Evolutionary conservation across 345 rosid species (phyloP).

Genomic region (Boechera stricta): DNA sequence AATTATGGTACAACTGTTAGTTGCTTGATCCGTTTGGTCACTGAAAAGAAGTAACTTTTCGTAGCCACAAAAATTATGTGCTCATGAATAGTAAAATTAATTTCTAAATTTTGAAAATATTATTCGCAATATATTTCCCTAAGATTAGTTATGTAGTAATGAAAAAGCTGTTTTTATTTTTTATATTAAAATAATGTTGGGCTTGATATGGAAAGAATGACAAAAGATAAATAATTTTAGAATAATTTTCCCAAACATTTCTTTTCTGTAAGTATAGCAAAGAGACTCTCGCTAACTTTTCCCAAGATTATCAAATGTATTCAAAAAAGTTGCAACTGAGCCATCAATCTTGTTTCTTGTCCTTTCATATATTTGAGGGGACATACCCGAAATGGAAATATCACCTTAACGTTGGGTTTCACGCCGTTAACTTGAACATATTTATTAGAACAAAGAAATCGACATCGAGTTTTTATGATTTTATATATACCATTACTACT

Average conservation of each 20-base stretch:
- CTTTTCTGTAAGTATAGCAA: background rate
- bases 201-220: conserved; percentile 19
- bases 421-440: no score
- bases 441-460: no score
- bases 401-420: no score
- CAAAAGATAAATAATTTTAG: background rate
- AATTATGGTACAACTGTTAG: background rate
- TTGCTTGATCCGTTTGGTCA: conserved; percentile 3
- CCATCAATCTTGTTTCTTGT: conserved; percentile 17
- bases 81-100: background rate
- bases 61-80: conserved; percentile 25
- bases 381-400: background rate
- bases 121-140: background rate
- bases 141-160: background rate
- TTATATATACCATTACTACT: no score
- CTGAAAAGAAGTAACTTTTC: background rate
- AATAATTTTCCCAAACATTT: background rate
- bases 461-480: no score
- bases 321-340: background rate
- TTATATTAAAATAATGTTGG: conserved; percentile 1
- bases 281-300: background rate
- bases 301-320: background rate
- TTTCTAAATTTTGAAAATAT: background rate
- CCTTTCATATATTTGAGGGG: conserved; percentile 28
- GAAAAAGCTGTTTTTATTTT: background rate